phyloP scores from a whole-genome alignment of 176 grass and related monocot species.

The Lolium multiflorum region DNA sequence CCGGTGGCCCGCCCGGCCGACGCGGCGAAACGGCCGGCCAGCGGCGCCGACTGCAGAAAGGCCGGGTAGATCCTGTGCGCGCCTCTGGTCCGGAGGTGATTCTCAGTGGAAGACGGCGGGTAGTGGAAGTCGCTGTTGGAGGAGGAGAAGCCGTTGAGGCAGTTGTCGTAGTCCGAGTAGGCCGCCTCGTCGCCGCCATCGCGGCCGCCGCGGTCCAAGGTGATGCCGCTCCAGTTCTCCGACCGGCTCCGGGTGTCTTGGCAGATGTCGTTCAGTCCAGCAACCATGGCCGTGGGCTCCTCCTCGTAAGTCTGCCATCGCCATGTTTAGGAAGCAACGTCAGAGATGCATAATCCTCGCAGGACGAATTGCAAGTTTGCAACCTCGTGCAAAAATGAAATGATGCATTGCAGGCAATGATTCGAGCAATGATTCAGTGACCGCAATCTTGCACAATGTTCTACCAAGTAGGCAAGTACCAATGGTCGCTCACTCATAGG shows the following conservation, averaged over 20 bases:
- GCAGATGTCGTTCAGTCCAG: slow-evolving; percentile 58
- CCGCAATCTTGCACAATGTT: background rate
- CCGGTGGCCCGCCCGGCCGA: slow-evolving; percentile 46
- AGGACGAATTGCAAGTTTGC: background rate
- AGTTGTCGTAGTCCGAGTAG: slow-evolving; percentile 55
- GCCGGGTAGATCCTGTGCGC: slow-evolving; percentile 57
- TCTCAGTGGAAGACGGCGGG: slow-evolving; percentile 59
- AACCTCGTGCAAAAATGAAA: background rate
- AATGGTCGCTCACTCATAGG: background rate
- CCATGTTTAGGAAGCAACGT: slow-evolving; percentile 7
- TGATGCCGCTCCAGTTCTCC: slow-evolving; percentile 75
- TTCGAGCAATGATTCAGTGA: background rate
- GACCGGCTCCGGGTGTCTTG: slow-evolving; percentile 76
- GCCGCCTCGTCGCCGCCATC: slow-evolving; percentile 49
- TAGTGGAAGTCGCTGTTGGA: slow-evolving; percentile 67
- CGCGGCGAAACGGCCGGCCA: slow-evolving; percentile 47
- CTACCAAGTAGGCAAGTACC: background rate
- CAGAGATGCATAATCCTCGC: slow-evolving; percentile 22
- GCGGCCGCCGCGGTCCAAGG: slow-evolving; percentile 45
- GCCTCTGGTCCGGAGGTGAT: slow-evolving; percentile 50
- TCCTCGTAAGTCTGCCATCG: slow-evolving; percentile 65
- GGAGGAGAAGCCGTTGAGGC: slow-evolving; percentile 59
- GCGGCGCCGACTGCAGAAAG: slow-evolving; percentile 59
- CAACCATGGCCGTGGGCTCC: slow-evolving; percentile 37
- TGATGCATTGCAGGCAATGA: background rate